Base-by-base conservation (phyloP, 2,329 filamentous ascomycete species). In the Ascochyta clinopodiicola region DNA sequence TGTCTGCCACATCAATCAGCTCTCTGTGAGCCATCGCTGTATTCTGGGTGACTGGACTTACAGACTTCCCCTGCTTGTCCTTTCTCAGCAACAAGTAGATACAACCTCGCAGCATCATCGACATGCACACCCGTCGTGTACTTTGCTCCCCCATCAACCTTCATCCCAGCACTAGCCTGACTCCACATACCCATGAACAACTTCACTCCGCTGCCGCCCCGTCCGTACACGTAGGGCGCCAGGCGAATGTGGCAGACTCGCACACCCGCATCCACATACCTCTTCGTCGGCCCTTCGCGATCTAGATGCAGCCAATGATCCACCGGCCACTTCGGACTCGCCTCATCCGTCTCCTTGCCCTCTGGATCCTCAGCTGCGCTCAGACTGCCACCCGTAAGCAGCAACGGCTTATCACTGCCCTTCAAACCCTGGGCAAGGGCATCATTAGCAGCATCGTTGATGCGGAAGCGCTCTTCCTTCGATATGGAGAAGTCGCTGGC, bases 201-300 rank as follows among this genome's bases (percentile, higher is more conserved):
- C 19, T n/a, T 29, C 1, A 66, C 53, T 3, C 74, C 74, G 51
- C 73, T 75, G 9, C 75, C 78, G 1, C 73, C 78, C 12, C 70
- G 71, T 2, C 80, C 80, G 59, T 82, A 80, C 0, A 81, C 79
- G 24, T 68, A 81, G 0, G 78, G 78, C 3, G 79, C 69, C 0
- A 81, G 68, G 0, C 79, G 73, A 5, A 82, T 65, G 7, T 67
- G 58, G 17, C 61, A 68, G 3, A 77, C 76, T 19, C 0, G 65
- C 66, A 24, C 22, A 24, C 22, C 22, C 22, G 6, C 6, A 24
- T 6, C 22, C 22, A 24, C 22, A 24, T 24, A 24, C 22, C 22
- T 24, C 22, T 24, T 24, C 22, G 22, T 24, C 22, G 22, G 22
- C 22, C 6, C 22, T 24, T 24, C 22, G 22, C 22, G 22, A 24